A percentile compares a stretch with the other conserved stretches of the same genome.
These are phyloP conservation scores for Ophiostoma himal-ulmi DNA, from an alignment of 2,329 filamentous ascomycete species.

Conservation along the genomic window DNA sequence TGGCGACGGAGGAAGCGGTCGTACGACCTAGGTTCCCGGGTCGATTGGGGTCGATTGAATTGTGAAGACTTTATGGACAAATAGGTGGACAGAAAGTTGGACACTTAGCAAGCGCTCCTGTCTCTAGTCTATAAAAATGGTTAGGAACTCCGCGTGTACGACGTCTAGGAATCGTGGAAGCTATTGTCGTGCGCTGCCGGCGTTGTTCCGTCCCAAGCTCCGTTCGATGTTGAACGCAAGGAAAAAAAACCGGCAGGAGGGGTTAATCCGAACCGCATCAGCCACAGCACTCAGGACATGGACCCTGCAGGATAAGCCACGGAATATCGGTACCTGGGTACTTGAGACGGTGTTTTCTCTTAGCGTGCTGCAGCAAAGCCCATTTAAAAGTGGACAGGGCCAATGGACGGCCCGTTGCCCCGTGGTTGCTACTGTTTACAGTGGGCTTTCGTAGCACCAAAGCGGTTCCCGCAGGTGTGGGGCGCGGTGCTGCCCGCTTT, in stretches of 20 bases:
- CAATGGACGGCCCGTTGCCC: constrained; percentile 50
- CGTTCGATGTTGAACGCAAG: not conserved
- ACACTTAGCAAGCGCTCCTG: not conserved
- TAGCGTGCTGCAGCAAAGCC: constrained; percentile 5
- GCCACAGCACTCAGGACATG: constrained; percentile 5
- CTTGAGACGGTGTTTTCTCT: not conserved
- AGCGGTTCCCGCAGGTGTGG: not conserved
- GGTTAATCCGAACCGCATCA: constrained; percentile 19
- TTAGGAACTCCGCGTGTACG: not conserved
- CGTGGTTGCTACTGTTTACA: constrained; percentile 52
- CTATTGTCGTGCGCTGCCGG: not conserved
- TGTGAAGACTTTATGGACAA: not conserved
- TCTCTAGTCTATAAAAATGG: not conserved
- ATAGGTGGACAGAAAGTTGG: not conserved
- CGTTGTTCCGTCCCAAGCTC: not conserved
- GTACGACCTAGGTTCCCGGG: not conserved
- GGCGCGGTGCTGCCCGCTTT: constrained; percentile 8
- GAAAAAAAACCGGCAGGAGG: constrained; percentile 10
- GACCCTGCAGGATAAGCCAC: constrained; percentile 20
- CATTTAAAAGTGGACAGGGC: constrained; percentile 25
- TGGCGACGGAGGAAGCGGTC: constrained; percentile 33
- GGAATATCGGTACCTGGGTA: not conserved
- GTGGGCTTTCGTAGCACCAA: constrained; percentile 25
- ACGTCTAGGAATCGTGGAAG: not conserved
- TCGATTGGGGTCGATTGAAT: not conserved